Base-by-base conservation (phyloP, 306 rosid genomes). In the Astragalus glycyphyllos region DNA sequence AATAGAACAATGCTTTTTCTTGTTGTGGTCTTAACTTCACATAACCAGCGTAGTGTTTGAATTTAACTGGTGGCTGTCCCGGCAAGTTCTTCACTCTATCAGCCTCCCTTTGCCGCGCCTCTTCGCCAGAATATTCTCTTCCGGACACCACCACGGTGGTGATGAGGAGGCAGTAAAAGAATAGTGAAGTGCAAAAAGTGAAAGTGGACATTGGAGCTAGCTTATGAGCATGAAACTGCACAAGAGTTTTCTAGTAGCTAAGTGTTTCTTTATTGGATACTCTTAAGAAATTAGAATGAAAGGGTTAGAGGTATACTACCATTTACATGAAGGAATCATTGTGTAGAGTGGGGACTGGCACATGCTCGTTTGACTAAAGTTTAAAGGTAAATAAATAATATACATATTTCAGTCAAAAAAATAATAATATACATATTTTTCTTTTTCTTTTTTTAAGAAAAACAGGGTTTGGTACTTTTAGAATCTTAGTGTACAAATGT, bases 21-120 rank as follows among this genome's bases (percentile, higher is more conserved):
- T 75, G 57, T 0, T 47, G 7, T 2, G 40, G 50, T 0, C 77
- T 67, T 17, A 86, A 79, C 65, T 81, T 74, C 42, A 89, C 78
- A 49, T 89, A 89, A 15, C 92, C 96, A 4, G 92, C 79, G 20
- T 84, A 86, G 71, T 89, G 96, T 10, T 51, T 72, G 74, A 89
- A 89, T 4, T 56, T 75, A 50, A 85, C 88, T 5, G 75, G 62
- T 0, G 96, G 90, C 45, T 89, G 90, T 60, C 86, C 90, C 1
- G 92, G 92, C 68, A 89, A 72, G 68, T 67, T 42, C 10, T 17
- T 58, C 5, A 89, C 96, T 74, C 78, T 69, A 40, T 89, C 96
- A 0, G 79, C 87, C 69, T 84, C 91, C 72, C 68, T 51, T 11
- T 29, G 63, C 60, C 6, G 29, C 4, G 44, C 42, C 17, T 35